These are phyloP conservation scores for Euphorbia schlechtendalii DNA, from an alignment of 441 rosid genomes.

Conservation along the genomic window DNA sequence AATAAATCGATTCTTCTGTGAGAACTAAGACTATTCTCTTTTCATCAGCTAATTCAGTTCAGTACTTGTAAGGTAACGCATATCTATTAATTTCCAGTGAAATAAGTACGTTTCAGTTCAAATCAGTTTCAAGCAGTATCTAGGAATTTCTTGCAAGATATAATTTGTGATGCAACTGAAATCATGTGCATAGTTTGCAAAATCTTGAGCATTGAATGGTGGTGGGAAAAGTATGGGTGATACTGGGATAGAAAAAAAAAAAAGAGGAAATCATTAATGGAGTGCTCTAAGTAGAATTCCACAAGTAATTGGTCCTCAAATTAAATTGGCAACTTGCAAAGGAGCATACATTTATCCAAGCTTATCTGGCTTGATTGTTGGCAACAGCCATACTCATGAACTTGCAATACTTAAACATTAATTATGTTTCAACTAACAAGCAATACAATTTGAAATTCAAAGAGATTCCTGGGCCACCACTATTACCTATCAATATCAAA, in stretches of 20 bases:
- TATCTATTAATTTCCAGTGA: too few relatives aligned
- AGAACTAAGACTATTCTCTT: too few relatives aligned
- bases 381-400: neutral
- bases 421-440: conserved; percentile 4
- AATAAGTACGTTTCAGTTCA: too few relatives aligned
- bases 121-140: too few relatives aligned
- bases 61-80: too few relatives aligned
- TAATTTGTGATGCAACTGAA: neutral
- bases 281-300: neutral
- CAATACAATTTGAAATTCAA: neutral
- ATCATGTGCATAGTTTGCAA: neutral
- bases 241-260: neutral
- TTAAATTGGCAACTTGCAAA: neutral
- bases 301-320: neutral
- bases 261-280: neutral
- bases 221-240: neutral
- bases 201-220: neutral
- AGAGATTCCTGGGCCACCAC: neutral
- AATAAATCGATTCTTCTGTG: too few relatives aligned
- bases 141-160: neutral
- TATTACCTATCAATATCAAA: neutral
- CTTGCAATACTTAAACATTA: neutral
- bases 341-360: neutral
- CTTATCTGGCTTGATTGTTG: neutral
- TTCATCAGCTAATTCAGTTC: too few relatives aligned